A percentile compares a stretch with the other conserved stretches of the same genome.
Evolutionary conservation across 2,329 filamentous ascomycete genomes (phyloP).

Genomic region (Cyphellophora attinorum): DNA sequence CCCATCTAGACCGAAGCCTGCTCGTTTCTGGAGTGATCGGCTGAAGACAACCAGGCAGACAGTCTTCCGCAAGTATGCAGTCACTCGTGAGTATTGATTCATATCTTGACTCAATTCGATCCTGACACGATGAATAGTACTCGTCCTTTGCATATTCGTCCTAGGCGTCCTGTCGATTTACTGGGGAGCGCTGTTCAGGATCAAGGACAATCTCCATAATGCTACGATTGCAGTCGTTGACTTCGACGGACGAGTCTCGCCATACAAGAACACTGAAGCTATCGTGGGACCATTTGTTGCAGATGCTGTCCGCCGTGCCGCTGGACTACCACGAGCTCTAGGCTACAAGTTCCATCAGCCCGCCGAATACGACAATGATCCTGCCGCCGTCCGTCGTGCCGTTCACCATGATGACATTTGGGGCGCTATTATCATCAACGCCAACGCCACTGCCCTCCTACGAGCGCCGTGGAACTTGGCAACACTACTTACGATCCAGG

Average conservation of each 20-base stretch:
- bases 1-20: no score
- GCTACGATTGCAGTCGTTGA: constrained; percentile 52
- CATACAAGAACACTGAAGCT: constrained; percentile 39
- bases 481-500: constrained; percentile 52
- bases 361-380: constrained; percentile 46
- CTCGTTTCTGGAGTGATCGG: no score
- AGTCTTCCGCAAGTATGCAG: no score
- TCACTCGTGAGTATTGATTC: no score
- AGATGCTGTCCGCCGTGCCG: constrained; percentile 30
- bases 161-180: constrained; percentile 49
- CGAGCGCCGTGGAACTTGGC: constrained; percentile 43
- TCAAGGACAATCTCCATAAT: constrained; percentile 38
- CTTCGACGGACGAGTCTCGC: constrained; percentile 48
- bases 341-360: constrained; percentile 42
- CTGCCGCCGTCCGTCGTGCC: constrained; percentile 45
- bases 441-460: constrained; percentile 52
- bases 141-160: constrained; percentile 47
- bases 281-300: constrained; percentile 45
- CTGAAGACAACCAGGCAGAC: no score
- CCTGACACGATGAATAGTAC: constrained; percentile 29
- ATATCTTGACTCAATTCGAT: no score
- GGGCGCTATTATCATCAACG: constrained; percentile 53
- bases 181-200: constrained; percentile 49
- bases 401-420: constrained; percentile 52
- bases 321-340: constrained; percentile 30